Percentiles rank a stretch among this genome's conserved stretches.
These are phyloP conservation scores for Kwoniella shandongensis DNA, from an alignment of 768 basidiomycete species.

Conservation along the genomic window DNA sequence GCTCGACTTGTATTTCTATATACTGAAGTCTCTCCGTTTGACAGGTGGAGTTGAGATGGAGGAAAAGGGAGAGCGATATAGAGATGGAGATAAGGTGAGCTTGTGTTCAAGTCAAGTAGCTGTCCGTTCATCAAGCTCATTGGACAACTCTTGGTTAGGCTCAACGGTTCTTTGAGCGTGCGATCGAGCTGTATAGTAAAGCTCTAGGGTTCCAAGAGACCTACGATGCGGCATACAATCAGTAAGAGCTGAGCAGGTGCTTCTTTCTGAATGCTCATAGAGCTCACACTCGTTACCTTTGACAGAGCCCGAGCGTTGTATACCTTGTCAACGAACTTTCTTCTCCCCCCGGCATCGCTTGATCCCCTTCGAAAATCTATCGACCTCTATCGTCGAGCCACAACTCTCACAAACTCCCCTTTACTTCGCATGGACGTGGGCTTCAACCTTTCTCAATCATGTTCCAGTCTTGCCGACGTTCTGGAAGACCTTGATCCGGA, in stretches of 20 bases:
- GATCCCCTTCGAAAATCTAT: constrained; percentile 33
- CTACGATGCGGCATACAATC: constrained; percentile 45
- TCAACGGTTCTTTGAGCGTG: constrained; percentile 48
- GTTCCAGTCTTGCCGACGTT: constrained; percentile 41
- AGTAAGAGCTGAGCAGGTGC: too few species aligned
- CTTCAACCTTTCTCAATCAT: constrained; percentile 48
- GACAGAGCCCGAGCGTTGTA: constrained; percentile 49
- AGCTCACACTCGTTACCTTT: background rate
- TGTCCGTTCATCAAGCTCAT: background rate
- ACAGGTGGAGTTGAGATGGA: constrained; percentile 51
- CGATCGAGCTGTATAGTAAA: constrained; percentile 45
- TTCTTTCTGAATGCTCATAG: background rate
- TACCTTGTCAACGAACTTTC: constrained; percentile 43
- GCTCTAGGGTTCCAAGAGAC: constrained; percentile 43
- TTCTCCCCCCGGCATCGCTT: constrained; percentile 42
- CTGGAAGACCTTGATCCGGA: constrained; percentile 39
- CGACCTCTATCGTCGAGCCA: constrained; percentile 35
- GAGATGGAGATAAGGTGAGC: constrained; percentile 50
- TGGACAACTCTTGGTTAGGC: constrained; percentile 25
- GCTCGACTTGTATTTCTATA: too few species aligned
- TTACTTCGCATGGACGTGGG: constrained; percentile 44
- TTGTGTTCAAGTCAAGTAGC: background rate
- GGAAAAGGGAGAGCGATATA: constrained; percentile 53
- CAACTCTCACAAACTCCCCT: constrained; percentile 33
- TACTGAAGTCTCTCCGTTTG: too few species aligned